Percentiles rank a stretch among this genome's conserved stretches.
phyloP scores from a whole-genome alignment of 1,139 yeast species.

The Zygotorulaspora mrakii region DNA sequence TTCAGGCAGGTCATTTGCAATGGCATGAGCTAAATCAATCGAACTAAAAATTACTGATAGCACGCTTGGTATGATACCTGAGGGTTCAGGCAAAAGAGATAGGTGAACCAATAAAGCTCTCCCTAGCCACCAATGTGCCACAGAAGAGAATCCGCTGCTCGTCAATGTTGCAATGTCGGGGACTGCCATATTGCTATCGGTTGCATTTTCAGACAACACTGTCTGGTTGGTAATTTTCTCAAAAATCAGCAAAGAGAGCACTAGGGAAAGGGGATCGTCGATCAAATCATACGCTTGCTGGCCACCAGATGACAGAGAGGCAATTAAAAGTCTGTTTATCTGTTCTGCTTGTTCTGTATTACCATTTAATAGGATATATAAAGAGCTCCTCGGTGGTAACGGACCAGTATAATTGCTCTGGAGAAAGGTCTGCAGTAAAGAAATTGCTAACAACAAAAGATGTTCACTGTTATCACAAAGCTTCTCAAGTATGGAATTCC shows the following conservation, averaged over 20 bases:
- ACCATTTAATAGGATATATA: conserved; percentile 30
- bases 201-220: conserved; percentile 32
- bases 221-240: conserved; percentile 44
- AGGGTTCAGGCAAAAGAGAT: conserved; percentile 57
- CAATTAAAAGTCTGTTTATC: conserved; percentile 36
- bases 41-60: conserved; percentile 35
- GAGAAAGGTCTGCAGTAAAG: conserved; percentile 62
- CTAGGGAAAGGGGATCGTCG: conserved; percentile 51
- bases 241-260: conserved; percentile 48
- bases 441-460: conserved; percentile 44
- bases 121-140: conserved; percentile 69
- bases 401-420: conserved; percentile 90
- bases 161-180: conserved; percentile 28
- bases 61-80: conserved; percentile 41
- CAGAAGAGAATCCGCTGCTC: conserved; percentile 40
- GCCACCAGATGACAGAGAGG: conserved; percentile 52
- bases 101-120: conserved; percentile 61
- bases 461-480: conserved; percentile 4
- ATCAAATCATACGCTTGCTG: conserved; percentile 59
- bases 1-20: conserved; percentile 31
- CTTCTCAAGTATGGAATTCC: conserved; percentile 3
- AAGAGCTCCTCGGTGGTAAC: conserved; percentile 39
- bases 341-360: conserved; percentile 10
- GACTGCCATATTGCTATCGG: conserved; percentile 20
- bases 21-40: conserved; percentile 28